These are phyloP conservation scores for Epichloe typhina DNA, from an alignment of 2,329 filamentous ascomycete genomes.

Conservation along the genomic window DNA sequence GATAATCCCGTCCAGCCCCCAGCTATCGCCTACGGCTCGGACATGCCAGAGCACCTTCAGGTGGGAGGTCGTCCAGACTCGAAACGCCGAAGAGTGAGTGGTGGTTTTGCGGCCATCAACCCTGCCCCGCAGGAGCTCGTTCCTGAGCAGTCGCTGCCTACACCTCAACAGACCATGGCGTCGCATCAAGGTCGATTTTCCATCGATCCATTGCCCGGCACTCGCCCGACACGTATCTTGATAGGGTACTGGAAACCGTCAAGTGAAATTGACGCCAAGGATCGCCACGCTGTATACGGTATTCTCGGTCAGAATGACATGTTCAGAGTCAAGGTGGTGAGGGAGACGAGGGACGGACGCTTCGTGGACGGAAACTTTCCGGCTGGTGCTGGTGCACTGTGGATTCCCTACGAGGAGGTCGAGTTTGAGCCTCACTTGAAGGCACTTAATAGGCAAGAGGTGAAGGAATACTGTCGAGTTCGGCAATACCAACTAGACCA, in stretches of 20 bases:
- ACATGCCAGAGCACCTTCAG: conserved; percentile 31
- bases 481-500: conserved; percentile 44
- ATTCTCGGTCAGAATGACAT: conserved; percentile 50
- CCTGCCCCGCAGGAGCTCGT: conserved; percentile 11
- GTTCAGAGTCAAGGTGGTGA: conserved; percentile 49
- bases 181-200: conserved; percentile 10
- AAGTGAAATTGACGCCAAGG: conserved; percentile 27
- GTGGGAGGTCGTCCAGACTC: conserved; percentile 21
- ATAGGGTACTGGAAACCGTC: conserved; percentile 48
- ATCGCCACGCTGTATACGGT: conserved; percentile 50
- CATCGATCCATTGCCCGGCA: conserved; percentile 34
- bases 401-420: conserved; percentile 51
- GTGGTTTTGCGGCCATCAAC: conserved; percentile 21
- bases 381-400: conserved; percentile 43
- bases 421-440: conserved; percentile 42
- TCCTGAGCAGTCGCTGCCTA: conserved; percentile 6
- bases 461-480: conserved; percentile 52
- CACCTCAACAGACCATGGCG: conserved; percentile 11
- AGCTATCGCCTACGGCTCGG: conserved; percentile 37
- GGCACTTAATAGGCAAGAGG: conserved; percentile 36
- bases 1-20: conserved; percentile 29
- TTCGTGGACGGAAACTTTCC: conserved; percentile 48
- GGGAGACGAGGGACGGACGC: conserved; percentile 46
- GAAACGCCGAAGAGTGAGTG: conserved; percentile 36
- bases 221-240: conserved; percentile 42